Percentiles rank a stretch among this genome's conserved stretches.
phyloP scores from a whole-genome alignment of 225 moss, liverwort and hornwort species.

The Sphagnum tenellum region DNA sequence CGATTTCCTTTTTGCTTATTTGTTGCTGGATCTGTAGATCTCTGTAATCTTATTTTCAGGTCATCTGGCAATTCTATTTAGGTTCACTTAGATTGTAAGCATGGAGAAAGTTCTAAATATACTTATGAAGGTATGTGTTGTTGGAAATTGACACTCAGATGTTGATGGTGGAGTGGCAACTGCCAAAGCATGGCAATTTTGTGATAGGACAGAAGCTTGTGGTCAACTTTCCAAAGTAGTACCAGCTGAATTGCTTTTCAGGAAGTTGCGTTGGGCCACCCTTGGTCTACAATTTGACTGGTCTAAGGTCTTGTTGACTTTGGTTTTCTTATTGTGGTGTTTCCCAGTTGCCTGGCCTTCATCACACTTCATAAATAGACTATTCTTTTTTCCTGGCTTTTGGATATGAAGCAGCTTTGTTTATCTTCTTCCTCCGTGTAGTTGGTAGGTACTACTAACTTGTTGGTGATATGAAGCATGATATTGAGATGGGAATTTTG shows the following conservation, averaged over 20 bases:
- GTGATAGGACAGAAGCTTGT: constrained; percentile 7
- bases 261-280: constrained; percentile 97
- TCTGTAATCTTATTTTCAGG: no score
- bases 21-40: no score
- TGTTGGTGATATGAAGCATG: no score
- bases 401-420: neutral
- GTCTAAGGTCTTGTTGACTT: constrained; percentile 41
- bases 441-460: no score
- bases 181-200: constrained; percentile 48
- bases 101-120: no score
- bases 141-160: constrained; percentile 18
- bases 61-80: no score
- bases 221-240: constrained; percentile 15
- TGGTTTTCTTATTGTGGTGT: neutral
- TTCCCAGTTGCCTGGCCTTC: neutral
- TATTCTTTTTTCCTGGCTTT: no score
- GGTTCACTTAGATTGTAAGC: no score
- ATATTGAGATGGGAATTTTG: no score
- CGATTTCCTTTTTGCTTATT: no score
- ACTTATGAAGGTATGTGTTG: no score
- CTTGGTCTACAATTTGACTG: constrained; percentile 94
- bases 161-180: constrained; percentile 4
- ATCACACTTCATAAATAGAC: no score
- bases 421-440: neutral
- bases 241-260: constrained; percentile 47